A percentile compares a stretch with the other conserved stretches of the same genome.
Evolutionary conservation across 2,329 filamentous ascomycete genomes (phyloP).

Genomic region (Colletotrichum spaethianum): DNA sequence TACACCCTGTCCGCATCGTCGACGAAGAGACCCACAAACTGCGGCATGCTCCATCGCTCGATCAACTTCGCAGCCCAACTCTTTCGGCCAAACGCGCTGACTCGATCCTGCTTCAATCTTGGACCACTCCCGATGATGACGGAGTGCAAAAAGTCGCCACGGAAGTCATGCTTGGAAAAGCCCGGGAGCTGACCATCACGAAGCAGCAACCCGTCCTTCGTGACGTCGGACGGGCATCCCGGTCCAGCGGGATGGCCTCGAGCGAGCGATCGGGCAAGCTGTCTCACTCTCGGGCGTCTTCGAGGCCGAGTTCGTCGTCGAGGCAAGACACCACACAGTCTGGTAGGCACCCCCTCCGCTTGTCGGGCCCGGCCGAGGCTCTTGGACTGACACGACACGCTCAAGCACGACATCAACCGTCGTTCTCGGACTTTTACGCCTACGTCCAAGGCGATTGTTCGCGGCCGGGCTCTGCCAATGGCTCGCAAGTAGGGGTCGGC

Average conservation of each 20-base stretch:
- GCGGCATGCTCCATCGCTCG: constrained; percentile 32
- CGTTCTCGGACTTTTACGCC: constrained; percentile 32
- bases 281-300: constrained; percentile 14
- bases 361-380: background rate
- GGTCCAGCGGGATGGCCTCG: constrained; percentile 27
- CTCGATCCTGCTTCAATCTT: background rate
- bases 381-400: constrained; percentile 6
- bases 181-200: constrained; percentile 33
- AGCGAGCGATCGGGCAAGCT: constrained; percentile 21
- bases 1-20: constrained; percentile 36
- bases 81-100: constrained; percentile 9
- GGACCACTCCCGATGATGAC: constrained; percentile 13
- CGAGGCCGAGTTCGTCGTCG: background rate
- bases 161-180: constrained; percentile 27
- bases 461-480: background rate
- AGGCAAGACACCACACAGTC: background rate
- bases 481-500: background rate
- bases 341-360: constrained; percentile 11
- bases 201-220: constrained; percentile 34
- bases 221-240: constrained; percentile 25
- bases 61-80: constrained; percentile 35
- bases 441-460: constrained; percentile 24
- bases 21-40: constrained; percentile 32
- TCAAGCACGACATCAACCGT: constrained; percentile 25
- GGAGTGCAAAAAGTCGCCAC: constrained; percentile 8